Conservation (phyloP, 1,139 yeast species). For the Pichiaceae sp. region DNA sequence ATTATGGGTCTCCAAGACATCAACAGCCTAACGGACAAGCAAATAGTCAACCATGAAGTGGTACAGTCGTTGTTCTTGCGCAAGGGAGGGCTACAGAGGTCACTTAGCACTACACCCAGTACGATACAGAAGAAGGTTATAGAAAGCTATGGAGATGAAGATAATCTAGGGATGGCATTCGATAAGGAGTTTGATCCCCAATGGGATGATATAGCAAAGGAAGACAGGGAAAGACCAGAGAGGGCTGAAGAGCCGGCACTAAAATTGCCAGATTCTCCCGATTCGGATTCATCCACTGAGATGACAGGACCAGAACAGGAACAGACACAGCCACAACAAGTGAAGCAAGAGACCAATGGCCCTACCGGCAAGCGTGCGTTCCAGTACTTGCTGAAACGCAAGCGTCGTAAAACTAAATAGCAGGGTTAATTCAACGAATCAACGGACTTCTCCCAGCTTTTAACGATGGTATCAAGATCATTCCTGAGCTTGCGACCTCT, state of each 20-base stretch:
- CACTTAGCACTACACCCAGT: slow-evolving; percentile 1
- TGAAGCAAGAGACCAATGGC: too few species aligned
- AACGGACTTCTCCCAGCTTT: slow-evolving; percentile 7
- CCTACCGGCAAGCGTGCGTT: too few species aligned
- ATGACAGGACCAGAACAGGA: too few species aligned
- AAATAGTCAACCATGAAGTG: slow-evolving; percentile 6
- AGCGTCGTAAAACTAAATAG: neutral
- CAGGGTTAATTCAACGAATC: neutral
- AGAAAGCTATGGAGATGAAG: neutral
- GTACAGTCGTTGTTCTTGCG: slow-evolving; percentile 2
- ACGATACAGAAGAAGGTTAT: neutral
- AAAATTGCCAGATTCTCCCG: too few species aligned
- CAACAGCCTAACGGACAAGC: slow-evolving; percentile 10
- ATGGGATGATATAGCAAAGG: neutral
- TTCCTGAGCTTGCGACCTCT: slow-evolving; percentile 5
- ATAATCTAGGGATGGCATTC: neutral
- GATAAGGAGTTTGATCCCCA: neutral
- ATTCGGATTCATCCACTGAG: too few species aligned
- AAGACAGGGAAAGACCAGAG: neutral
- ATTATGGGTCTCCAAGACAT: neutral
- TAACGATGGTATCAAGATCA: slow-evolving; percentile 6
- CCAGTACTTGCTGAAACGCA: slow-evolving; percentile 6
- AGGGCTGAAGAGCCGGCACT: too few species aligned
- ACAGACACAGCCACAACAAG: too few species aligned
- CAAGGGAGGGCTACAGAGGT: slow-evolving; percentile 2